Evolutionary conservation across 768 basidiomycete genomes (phyloP), one percentile per base, ranked within the genome.

Genomic region (Kwoniella sp.): DNA sequence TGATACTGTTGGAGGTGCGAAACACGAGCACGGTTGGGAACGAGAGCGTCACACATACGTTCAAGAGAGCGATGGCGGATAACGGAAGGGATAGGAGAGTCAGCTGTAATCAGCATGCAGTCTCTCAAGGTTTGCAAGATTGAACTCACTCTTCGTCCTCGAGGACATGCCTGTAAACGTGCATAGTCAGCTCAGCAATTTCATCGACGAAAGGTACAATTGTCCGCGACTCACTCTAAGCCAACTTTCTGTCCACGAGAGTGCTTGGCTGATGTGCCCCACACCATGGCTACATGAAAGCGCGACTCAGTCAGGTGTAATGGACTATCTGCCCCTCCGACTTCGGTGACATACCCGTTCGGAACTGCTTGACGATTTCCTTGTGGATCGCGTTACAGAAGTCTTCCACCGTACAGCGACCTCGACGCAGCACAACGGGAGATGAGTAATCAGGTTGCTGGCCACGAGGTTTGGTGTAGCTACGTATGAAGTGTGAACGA

Each of bases 231-330:
- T 67, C 60, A 70, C 60, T 73, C 72, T 43, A 73, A 59, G 2
- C 72, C 73, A 26, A 74, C 73, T 46, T 96, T 95, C 75, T 99
- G 95, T 8, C 95, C 95, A 58, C 95, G 80, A 4, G 89, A 79
- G 70, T 99, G 95, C 77, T 96, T 96, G n/a, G 91, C 93, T 59
- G 89, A 93, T 0, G 90, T 79, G 42, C 93, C 93, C 90, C 90
- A 99, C 3, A 98, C 92, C 52, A 91, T 78, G 1, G 72, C 69
- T 66, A 29, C 0, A 12, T 22, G 26, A 25, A 31, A 15, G 32
- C 15, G 29, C 20, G 14, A 25, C 23, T 14, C 0, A 1, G 17
- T 37, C 20, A 34, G 37, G 0, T 19, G 17, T 38, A 6, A 20
- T 15, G 12, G 17, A 4, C 3, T 36, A 19, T 6, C 19, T 7